Evolutionary conservation across 345 rosid genomes (phyloP).

Genomic region (Boechera divaricarpa): DNA sequence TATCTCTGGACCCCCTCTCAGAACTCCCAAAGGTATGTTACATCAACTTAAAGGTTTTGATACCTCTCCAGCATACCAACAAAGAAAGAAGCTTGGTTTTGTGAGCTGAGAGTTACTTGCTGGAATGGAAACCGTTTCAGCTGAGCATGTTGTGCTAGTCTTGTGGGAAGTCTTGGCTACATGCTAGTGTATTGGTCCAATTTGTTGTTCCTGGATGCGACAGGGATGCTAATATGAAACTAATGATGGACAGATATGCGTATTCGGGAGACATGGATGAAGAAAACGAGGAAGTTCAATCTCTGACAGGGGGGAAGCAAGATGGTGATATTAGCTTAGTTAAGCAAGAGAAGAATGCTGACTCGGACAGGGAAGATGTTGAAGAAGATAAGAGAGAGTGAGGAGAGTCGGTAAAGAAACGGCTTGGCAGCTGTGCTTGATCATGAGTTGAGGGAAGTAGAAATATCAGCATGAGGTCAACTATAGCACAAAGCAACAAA

Average conservation of each 20-base stretch:
- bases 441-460: slow-evolving; percentile 13
- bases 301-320: slow-evolving; percentile 65
- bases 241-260: slow-evolving; percentile 65
- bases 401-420: slow-evolving; percentile 22
- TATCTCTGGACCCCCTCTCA: slow-evolving; percentile 97
- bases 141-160: slow-evolving; percentile 29
- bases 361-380: slow-evolving; percentile 53
- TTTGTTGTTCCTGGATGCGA: neutral
- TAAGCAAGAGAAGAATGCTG: slow-evolving; percentile 57
- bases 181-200: slow-evolving; percentile 13
- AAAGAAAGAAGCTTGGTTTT: slow-evolving; percentile 24
- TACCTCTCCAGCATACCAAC: neutral
- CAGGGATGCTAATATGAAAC: slow-evolving; percentile 26
- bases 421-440: slow-evolving; percentile 19
- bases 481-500: slow-evolving; percentile 21
- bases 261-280: slow-evolving; percentile 75
- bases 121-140: slow-evolving; percentile 9
- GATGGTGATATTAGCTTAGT: slow-evolving; percentile 77
- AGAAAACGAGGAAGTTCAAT: slow-evolving; percentile 68
- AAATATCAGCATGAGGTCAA: slow-evolving; percentile 29
- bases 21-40: slow-evolving; percentile 81
- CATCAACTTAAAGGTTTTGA: neutral
- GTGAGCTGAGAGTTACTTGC: neutral
- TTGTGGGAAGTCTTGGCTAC: slow-evolving; percentile 21
- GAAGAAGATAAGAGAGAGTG: slow-evolving; percentile 86